phyloP scores from a whole-genome alignment of 2,329 filamentous ascomycete genomes.

The Fusarium kyushuense region DNA sequence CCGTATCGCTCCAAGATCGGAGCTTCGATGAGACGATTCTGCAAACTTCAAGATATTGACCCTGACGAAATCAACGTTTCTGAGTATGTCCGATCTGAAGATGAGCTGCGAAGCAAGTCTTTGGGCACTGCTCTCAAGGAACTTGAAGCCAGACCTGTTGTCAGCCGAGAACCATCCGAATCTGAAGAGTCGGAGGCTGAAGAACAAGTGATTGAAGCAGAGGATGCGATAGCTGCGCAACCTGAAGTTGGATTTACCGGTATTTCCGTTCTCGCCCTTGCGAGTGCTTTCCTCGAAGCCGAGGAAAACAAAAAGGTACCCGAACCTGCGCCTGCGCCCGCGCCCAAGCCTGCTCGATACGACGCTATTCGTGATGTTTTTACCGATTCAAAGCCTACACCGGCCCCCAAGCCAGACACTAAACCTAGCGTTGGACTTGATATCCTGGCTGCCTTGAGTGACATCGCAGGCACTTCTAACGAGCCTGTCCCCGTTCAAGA shows the following conservation, averaged over 20 bases:
- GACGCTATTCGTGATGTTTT: slow-evolving; percentile 59
- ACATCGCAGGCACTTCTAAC: slow-evolving; percentile 47
- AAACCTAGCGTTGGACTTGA: slow-evolving; percentile 48
- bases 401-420: slow-evolving; percentile 44
- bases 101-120: slow-evolving; percentile 52
- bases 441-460: slow-evolving; percentile 53
- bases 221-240: slow-evolving; percentile 42
- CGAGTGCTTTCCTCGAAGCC: slow-evolving; percentile 50
- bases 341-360: slow-evolving; percentile 52
- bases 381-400: slow-evolving; percentile 52
- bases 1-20: slow-evolving; percentile 53
- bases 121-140: slow-evolving; percentile 54
- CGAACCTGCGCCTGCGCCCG: slow-evolving; percentile 34
- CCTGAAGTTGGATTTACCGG: slow-evolving; percentile 46
- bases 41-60: slow-evolving; percentile 52
- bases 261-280: slow-evolving; percentile 51
- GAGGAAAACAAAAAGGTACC: slow-evolving; percentile 46
- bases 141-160: slow-evolving; percentile 48
- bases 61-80: slow-evolving; percentile 51
- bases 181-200: slow-evolving; percentile 45
- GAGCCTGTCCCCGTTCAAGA: slow-evolving; percentile 30
- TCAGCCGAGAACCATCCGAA: slow-evolving; percentile 47
- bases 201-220: slow-evolving; percentile 40
- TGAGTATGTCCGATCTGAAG: slow-evolving; percentile 52
- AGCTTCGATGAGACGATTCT: slow-evolving; percentile 54